A percentile compares a stretch with the other conserved stretches of the same genome.
phyloP scores from a whole-genome alignment of 257 asterid species.

The Plantago major region DNA sequence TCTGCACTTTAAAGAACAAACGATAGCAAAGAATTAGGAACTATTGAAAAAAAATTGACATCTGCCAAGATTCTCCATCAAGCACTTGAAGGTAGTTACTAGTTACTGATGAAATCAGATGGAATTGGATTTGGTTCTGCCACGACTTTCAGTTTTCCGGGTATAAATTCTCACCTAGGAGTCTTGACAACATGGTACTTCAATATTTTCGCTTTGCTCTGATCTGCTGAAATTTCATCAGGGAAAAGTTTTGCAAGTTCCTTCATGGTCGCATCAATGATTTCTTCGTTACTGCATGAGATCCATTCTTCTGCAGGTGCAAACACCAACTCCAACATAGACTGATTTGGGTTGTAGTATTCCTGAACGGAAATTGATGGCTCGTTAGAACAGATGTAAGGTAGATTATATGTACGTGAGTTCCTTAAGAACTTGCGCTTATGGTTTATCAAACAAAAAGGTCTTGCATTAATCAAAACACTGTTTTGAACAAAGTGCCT shows the following conservation, averaged over 20 bases:
- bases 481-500: not conserved
- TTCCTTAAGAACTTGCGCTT: too few relatives aligned
- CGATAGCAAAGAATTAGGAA: too few relatives aligned
- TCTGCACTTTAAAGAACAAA: too few relatives aligned
- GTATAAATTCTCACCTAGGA: conserved; percentile 60
- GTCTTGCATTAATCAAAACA: not conserved
- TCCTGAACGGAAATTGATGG: conserved; percentile 46
- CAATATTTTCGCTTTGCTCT: conserved; percentile 93
- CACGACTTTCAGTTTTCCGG: not conserved
- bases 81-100: too few relatives aligned
- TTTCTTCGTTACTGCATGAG: conserved; percentile 73
- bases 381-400: too few relatives aligned
- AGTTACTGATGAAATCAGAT: too few relatives aligned
- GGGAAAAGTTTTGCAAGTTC: conserved; percentile 94
- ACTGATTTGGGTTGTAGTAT: conserved; percentile 70
- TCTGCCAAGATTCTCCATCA: too few relatives aligned
- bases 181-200: conserved; percentile 90
- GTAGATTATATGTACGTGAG: too few relatives aligned
- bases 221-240: conserved; percentile 85
- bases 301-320: conserved; percentile 99
- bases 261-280: conserved; percentile 91
- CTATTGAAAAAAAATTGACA: too few relatives aligned
- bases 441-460: too few relatives aligned
- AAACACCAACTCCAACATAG: conserved; percentile 94
- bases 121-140: too few relatives aligned